A percentile compares a stretch with the other conserved stretches of the same genome.
Conservation (phyloP, 495 filamentous ascomycete genomes). For the Podospora comata region DNA sequence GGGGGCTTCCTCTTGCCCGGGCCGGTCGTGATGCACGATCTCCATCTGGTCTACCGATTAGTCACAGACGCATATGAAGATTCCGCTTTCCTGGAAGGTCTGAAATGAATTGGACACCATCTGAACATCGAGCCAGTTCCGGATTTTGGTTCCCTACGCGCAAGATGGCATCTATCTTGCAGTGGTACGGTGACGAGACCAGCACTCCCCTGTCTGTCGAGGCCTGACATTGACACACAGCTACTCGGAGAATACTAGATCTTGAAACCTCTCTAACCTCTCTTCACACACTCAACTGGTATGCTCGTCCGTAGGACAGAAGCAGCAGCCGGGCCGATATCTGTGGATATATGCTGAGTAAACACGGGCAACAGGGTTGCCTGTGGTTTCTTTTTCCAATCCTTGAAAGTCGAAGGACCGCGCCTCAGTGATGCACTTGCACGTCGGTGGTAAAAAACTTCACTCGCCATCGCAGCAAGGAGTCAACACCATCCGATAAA, state of each 20-base stretch:
- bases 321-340: neutral
- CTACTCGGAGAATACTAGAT: neutral
- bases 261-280: neutral
- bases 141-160: neutral
- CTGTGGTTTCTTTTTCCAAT: neutral
- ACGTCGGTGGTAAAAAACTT: neutral
- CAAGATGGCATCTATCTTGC: neutral
- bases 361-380: neutral
- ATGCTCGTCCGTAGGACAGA: neutral
- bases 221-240: neutral
- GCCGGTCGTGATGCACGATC: neutral
- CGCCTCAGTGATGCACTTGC: neutral
- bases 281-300: neutral
- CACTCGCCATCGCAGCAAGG: neutral
- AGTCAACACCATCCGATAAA: neutral
- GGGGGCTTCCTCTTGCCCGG: constrained; percentile 3
- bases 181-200: neutral
- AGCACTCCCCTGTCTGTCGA: neutral
- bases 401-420: neutral
- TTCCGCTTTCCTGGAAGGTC: constrained; percentile 1
- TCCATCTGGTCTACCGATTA: constrained; percentile 6
- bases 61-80: constrained; percentile 1
- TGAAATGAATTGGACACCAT: neutral
- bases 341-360: neutral
- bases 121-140: neutral